Conservation (phyloP, 1,284 basidiomycete genomes). For the Lentinula novae-zelandiae region DNA sequence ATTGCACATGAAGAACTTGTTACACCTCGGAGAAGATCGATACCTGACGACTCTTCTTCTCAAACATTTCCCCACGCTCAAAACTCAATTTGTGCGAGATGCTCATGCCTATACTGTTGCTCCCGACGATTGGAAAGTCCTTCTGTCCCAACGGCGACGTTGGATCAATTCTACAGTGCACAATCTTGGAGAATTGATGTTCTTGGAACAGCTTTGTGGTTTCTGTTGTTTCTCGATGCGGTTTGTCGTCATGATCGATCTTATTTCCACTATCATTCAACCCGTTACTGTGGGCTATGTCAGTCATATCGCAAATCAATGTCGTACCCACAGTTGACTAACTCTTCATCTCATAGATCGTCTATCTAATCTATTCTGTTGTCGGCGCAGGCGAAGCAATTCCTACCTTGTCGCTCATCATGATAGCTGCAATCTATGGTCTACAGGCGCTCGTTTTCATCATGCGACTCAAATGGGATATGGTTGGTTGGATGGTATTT, state of each 20-base stretch:
- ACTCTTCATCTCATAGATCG: conserved; percentile 51
- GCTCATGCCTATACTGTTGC: conserved; percentile 91
- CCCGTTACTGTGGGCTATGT: conserved; percentile 95
- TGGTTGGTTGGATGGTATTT: conserved; percentile 97
- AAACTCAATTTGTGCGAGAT: conserved; percentile 93
- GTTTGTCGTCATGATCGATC: conserved; percentile 95
- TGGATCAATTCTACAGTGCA: conserved; percentile 99
- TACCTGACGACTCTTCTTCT: conserved; percentile 94
- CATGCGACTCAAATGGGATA: conserved; percentile 89
- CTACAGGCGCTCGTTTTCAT: conserved; percentile 86
- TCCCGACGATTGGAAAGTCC: conserved; percentile 89
- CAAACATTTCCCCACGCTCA: conserved; percentile 90
- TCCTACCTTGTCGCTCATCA: conserved; percentile 79
- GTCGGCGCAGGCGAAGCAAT: conserved; percentile 61
- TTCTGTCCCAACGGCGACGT: conserved; percentile 95
- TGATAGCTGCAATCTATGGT: conserved; percentile 94
- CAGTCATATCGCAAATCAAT: conserved; percentile 30
- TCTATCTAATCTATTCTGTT: conserved; percentile 81
- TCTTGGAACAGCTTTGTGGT: conserved; percentile 91
- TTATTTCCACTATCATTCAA: conserved; percentile 82
- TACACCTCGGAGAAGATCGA: conserved; percentile 98
- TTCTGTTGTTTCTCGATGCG: conserved; percentile 99
- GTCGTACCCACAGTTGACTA: neutral
- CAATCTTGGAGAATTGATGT: conserved; percentile 91
- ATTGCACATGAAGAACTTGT: conserved; percentile 94